Base-by-base conservation (phyloP, 2,329 filamentous ascomycete species). In the Fonsecaea multimorphosa region DNA sequence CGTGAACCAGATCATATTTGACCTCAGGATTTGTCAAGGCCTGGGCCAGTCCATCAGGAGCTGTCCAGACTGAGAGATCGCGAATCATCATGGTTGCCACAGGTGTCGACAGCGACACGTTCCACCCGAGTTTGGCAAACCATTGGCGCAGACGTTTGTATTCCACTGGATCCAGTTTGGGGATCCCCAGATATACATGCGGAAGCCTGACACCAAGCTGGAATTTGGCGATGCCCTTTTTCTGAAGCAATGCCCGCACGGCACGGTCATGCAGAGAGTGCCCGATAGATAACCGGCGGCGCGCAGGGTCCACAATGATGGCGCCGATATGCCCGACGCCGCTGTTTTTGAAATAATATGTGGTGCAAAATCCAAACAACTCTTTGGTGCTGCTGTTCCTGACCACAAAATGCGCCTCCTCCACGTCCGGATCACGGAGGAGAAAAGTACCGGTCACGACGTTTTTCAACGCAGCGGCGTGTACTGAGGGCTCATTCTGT, bases 51-150 rank as follows among this genome's bases (percentile, higher is more conserved):
- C 91, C 91, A 44, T 93, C 89, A 0, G 92, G 92, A 6, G 91
- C 87, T 5, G 83, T 80, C 92, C 92, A 96, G 12, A 83, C 84
- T 27, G 83, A 77, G n/a, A 96, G 80, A 71, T 92, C 89, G 38
- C 86, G 85, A 56, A 95, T 89, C 2, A 88, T 80, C 84, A 96
- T 89, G 75, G 90, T 93, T 72, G 86, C 89, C 0, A 90, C 84
- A 0, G 86, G 81, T 11, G 85, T 83, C 1, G 87, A 87, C 3
- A 87, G 80, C 0, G 86, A 83, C 1, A 85, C 89, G 73, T 96
- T 93, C 93, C 93, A 97, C 14, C 94, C 93, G 54, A 93, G 85
- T 70, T 89, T 91, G n/a, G 89, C 87, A 76, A 97, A 97, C 93
- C 93, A 98, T 53, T 86, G 85, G n/a, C 87, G 83, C 24, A 88